phyloP scores from a whole-genome alignment of 441 rosid genomes.

The Erodium trifolium region DNA sequence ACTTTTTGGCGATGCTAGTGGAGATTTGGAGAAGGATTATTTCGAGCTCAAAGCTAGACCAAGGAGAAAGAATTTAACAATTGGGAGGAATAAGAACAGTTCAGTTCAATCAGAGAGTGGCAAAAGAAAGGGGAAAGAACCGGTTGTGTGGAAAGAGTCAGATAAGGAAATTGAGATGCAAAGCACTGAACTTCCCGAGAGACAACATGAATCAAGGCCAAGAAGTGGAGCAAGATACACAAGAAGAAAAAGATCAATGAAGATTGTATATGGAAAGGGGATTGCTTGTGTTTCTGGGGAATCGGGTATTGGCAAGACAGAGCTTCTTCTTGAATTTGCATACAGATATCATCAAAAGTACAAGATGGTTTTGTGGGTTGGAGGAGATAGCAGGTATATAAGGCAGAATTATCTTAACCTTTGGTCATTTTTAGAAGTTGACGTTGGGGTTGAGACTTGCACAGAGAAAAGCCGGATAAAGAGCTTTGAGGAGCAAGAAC shows the following conservation, averaged over 20 bases:
- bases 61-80: conserved; percentile 53
- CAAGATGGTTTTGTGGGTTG: conserved; percentile 89
- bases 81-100: conserved; percentile 58
- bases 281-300: conserved; percentile 83
- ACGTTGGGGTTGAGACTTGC: conserved; percentile 58
- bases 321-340: conserved; percentile 87
- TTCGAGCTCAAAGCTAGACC: conserved; percentile 72
- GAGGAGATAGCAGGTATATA: conserved; percentile 77
- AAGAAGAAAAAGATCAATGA: conserved; percentile 51
- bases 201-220: conserved; percentile 26
- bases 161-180: conserved; percentile 95
- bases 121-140: conserved; percentile 71
- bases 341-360: conserved; percentile 75
- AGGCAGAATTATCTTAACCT: conserved; percentile 83
- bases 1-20: conserved; percentile 71
- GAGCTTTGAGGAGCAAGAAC: conserved; percentile 91
- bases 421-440: conserved; percentile 63
- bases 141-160: conserved; percentile 83
- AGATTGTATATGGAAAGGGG: conserved; percentile 70
- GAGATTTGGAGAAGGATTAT: conserved; percentile 68
- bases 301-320: conserved; percentile 86
- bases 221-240: conserved; percentile 34
- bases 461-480: conserved; percentile 49
- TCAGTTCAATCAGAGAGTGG: conserved; percentile 22
- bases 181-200: conserved; percentile 30